Evolutionary conservation across 78 protist genomes (phyloP).

Genomic region (Dictyostelium firmibasis): DNA sequence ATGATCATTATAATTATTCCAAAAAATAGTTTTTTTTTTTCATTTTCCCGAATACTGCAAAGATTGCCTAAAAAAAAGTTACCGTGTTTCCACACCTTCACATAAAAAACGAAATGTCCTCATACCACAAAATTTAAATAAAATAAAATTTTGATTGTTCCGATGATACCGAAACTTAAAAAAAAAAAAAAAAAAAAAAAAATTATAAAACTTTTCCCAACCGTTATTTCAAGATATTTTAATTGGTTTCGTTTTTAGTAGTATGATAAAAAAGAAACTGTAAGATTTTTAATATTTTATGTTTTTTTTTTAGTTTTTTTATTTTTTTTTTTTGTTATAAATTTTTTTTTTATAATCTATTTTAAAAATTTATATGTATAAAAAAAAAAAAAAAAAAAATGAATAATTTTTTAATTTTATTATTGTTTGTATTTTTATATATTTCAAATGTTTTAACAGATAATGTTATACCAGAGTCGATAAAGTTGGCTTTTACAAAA

Average conservation of each 20-base stretch:
- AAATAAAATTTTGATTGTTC: neutral
- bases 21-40: no score
- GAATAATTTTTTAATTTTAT: neutral
- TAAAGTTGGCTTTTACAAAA: constrained; percentile 18
- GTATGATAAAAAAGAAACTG: no score
- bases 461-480: neutral
- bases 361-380: no score
- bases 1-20: neutral
- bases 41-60: neutral
- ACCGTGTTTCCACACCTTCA: neutral
- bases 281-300: no score
- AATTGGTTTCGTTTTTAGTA: no score
- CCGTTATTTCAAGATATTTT: neutral
- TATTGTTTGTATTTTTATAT: no score
- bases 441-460: neutral
- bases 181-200: no score
- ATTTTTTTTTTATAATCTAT: no score
- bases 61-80: neutral
- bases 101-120: no score
- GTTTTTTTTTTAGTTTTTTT: no score
- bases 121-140: neutral
- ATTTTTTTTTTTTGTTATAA: no score
- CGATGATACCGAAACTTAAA: neutral
- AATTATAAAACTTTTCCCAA: neutral
- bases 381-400: no score